Percentiles rank a stretch among this genome's conserved stretches.
phyloP scores from a whole-genome alignment of 1,284 basidiomycete genomes.

The Termitomyces sp. region DNA sequence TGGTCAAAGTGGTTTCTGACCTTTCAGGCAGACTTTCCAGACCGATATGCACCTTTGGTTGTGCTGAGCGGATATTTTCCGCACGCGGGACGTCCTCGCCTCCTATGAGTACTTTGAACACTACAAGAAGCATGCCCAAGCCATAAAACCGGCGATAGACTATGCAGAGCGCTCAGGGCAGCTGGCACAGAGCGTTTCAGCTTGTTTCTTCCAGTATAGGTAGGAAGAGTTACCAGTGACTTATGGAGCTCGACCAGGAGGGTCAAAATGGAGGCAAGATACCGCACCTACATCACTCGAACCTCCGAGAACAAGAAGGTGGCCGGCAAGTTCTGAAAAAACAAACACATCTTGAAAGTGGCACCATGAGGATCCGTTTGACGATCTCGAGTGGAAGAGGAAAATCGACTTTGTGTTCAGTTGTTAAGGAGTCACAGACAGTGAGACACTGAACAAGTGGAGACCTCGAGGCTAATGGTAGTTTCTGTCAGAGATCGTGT shows the following conservation, averaged over 20 bases:
- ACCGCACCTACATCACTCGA: no score
- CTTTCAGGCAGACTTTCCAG: constrained; percentile 16
- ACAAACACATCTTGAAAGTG: no score
- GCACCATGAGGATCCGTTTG: no score
- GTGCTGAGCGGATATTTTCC: constrained; percentile 12
- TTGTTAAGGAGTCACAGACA: background rate
- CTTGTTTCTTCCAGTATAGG: no score
- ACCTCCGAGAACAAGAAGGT: no score
- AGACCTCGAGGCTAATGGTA: constrained; percentile 4
- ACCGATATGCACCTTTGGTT: constrained; percentile 36
- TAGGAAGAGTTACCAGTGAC: no score
- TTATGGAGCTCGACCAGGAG: no score
- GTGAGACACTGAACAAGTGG: background rate
- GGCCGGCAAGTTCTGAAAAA: no score
- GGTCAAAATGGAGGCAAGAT: no score
- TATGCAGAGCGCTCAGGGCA: constrained; percentile 16
- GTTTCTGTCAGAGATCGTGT: background rate
- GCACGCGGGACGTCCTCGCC: constrained; percentile 13
- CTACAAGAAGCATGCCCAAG: constrained; percentile 30
- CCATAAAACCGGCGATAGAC: constrained; percentile 30
- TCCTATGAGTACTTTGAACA: constrained; percentile 30
- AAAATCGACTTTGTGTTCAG: no score
- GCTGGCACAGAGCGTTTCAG: background rate
- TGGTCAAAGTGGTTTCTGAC: background rate
- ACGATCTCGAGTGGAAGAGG: no score